Evolutionary conservation across 2,329 filamentous ascomycete genomes (phyloP).

Genomic region (Exophiala aquamarina): DNA sequence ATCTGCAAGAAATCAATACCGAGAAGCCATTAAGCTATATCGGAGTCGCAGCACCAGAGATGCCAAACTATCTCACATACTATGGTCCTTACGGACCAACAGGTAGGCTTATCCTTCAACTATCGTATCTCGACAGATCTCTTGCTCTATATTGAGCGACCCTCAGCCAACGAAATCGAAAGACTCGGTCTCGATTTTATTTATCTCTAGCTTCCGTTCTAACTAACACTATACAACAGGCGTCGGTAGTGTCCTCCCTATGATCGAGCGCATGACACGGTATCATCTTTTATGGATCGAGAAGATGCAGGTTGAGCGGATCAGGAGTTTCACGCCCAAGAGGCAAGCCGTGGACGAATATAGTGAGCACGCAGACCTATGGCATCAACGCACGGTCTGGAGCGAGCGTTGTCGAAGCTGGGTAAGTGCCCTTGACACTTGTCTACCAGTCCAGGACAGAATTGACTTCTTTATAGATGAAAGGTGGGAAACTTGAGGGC

Average conservation of each 20-base stretch:
- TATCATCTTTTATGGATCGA: conserved; percentile 22
- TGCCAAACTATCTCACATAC: conserved; percentile 11
- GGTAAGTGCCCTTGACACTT: too few species aligned
- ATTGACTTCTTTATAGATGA: too few species aligned
- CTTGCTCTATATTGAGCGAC: too few species aligned
- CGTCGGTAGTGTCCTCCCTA: conserved; percentile 28
- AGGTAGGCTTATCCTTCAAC: too few species aligned
- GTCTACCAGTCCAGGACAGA: too few species aligned
- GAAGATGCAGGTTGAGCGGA: conserved; percentile 23
- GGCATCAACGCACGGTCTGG: conserved; percentile 33
- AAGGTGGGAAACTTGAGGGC: conserved; percentile 12
- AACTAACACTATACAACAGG: too few species aligned
- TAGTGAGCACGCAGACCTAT: conserved; percentile 39
- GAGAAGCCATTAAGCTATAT: not conserved
- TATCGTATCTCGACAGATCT: too few species aligned
- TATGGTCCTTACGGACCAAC: too few species aligned
- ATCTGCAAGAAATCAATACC: conserved; percentile 23
- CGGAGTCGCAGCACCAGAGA: not conserved
- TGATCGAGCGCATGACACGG: conserved; percentile 20
- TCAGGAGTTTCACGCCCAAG: conserved; percentile 7
- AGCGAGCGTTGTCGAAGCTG: conserved; percentile 11
- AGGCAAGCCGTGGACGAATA: conserved; percentile 33
- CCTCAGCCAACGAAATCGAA: too few species aligned
- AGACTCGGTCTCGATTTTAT: too few species aligned
- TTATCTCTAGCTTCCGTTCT: too few species aligned